Conservation (phyloP, 2,329 filamentous ascomycete genomes). For the Bipolaris bicolor region DNA sequence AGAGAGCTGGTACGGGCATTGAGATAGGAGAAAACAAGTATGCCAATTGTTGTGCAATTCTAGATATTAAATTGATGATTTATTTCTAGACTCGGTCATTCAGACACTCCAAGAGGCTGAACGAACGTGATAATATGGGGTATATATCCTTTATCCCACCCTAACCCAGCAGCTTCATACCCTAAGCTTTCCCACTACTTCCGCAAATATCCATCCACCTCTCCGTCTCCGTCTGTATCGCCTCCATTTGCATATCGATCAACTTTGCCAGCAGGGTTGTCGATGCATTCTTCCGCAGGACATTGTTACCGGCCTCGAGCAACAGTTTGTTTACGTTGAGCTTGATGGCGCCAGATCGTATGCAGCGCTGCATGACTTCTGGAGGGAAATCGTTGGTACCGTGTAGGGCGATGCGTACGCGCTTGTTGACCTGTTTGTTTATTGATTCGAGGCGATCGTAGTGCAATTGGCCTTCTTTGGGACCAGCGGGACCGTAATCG, state of each 20-base stretch:
- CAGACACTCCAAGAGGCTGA: too few relatives aligned
- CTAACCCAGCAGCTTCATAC: background rate
- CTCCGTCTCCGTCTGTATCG: constrained; percentile 53
- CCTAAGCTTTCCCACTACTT: constrained; percentile 53
- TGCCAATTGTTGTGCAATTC: too few relatives aligned
- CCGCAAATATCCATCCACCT: constrained; percentile 58
- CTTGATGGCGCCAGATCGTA: constrained; percentile 60
- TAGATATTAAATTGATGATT: too few relatives aligned
- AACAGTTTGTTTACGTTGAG: constrained; percentile 65
- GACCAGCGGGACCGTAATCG: constrained; percentile 69
- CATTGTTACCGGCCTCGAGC: constrained; percentile 54
- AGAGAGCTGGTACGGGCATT: too few relatives aligned
- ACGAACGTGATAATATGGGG: background rate
- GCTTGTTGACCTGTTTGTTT: constrained; percentile 43
- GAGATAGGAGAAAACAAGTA: too few relatives aligned
- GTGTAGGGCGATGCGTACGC: constrained; percentile 60
- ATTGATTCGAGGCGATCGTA: constrained; percentile 41
- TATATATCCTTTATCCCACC: background rate
- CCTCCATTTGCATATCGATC: constrained; percentile 56
- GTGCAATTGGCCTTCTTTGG: constrained; percentile 40
- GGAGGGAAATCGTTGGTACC: constrained; percentile 63
- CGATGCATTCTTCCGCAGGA: constrained; percentile 50
- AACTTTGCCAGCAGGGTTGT: constrained; percentile 42
- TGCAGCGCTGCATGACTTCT: constrained; percentile 59
- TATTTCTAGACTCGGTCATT: background rate